Conservation (phyloP, 2,329 filamentous ascomycete species). For the Pestalotiopsis sp. region DNA sequence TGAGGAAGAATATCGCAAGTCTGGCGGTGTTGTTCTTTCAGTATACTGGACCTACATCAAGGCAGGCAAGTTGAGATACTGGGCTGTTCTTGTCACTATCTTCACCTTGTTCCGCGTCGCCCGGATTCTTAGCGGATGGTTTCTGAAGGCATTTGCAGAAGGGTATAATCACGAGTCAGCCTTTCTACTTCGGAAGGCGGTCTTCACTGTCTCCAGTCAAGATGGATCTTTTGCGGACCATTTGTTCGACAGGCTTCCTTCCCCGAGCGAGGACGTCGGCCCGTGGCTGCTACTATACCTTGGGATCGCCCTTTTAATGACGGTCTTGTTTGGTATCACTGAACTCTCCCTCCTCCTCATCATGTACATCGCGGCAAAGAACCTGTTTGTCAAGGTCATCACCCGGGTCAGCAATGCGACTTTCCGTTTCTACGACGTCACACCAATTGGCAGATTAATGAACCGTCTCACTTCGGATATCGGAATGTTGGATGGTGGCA, state of each 20-base stretch:
- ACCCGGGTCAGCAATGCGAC: conserved; percentile 73
- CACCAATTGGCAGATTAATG: conserved; percentile 86
- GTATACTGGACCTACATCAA: conserved; percentile 87
- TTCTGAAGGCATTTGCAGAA: conserved; percentile 86
- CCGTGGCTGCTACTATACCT: conserved; percentile 77
- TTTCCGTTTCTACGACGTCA: conserved; percentile 89
- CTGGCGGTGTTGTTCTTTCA: conserved; percentile 71
- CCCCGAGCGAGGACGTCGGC: conserved; percentile 64
- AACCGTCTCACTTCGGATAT: conserved; percentile 91
- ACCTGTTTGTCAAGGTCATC: conserved; percentile 74
- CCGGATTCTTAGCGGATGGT: conserved; percentile 71
- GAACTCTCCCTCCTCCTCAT: conserved; percentile 74
- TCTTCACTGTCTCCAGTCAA: neutral
- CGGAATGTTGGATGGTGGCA: conserved; percentile 84
- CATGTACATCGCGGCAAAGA: conserved; percentile 74
- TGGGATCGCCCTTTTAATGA: conserved; percentile 60
- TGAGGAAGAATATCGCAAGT: conserved; percentile 72
- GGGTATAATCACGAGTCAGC: conserved; percentile 52
- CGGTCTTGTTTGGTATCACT: conserved; percentile 59
- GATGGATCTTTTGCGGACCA: conserved; percentile 20
- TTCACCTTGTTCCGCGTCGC: conserved; percentile 64
- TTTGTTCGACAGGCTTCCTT: conserved; percentile 56
- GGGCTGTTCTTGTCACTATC: conserved; percentile 63
- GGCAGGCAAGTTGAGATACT: conserved; percentile 74
- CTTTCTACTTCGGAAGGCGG: conserved; percentile 2